Evolutionary conservation across 495 filamentous ascomycete genomes (phyloP).

Genomic region (Cladorrhinum samala): DNA sequence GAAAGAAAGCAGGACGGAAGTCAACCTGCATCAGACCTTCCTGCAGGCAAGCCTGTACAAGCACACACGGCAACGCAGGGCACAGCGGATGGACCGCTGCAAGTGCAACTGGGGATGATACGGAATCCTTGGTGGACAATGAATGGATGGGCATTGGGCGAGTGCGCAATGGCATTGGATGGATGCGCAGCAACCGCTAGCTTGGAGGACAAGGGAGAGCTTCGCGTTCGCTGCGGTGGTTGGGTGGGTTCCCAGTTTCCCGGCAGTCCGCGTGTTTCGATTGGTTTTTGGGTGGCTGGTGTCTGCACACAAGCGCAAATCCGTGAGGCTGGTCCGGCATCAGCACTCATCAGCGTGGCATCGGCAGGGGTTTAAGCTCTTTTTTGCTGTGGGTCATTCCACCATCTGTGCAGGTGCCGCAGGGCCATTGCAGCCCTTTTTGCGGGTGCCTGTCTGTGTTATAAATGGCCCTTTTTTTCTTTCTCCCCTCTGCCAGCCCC

Average conservation of each 20-base stretch:
- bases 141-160: background rate
- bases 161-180: too few relatives aligned
- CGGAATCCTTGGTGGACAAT: background rate
- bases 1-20: background rate
- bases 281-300: conserved; percentile 6
- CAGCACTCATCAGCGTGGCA: background rate
- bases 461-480: too few relatives aligned
- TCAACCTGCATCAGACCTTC: background rate
- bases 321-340: background rate
- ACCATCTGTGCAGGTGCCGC: background rate
- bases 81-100: background rate
- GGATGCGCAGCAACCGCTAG: conserved; percentile 3
- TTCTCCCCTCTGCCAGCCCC: too few relatives aligned
- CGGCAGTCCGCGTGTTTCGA: conserved; percentile 3
- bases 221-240: conserved; percentile 4
- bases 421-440: background rate
- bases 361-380: conserved; percentile 1
- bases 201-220: too few relatives aligned
- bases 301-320: background rate
- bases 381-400: background rate
- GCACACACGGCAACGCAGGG: too few relatives aligned
- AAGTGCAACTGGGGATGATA: background rate
- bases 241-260: conserved; percentile 3
- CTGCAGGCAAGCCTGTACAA: too few relatives aligned
- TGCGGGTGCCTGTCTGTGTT: background rate